Percentiles rank a stretch among this genome's conserved stretches.
Evolutionary conservation across 345 rosid species (phyloP).

Genomic region (Psidium guajava): DNA sequence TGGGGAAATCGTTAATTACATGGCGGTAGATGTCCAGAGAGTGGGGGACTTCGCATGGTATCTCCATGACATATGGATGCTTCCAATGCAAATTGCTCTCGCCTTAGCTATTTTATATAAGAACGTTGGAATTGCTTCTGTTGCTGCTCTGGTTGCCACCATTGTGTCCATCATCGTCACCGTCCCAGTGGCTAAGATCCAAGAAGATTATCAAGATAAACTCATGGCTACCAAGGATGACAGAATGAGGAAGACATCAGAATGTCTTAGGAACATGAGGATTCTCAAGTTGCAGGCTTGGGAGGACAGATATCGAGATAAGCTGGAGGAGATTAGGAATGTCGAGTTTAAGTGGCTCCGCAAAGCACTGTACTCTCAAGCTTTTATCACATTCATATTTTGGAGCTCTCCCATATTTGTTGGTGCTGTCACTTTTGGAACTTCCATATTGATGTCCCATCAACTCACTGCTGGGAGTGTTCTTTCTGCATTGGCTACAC

Average conservation of each 20-base stretch:
- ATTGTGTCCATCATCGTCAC: conserved; percentile 77
- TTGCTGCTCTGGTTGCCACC: conserved; percentile 89
- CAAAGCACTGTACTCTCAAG: conserved; percentile 94
- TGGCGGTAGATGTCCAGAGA: conserved; percentile 99
- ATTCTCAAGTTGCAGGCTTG: conserved; percentile 96
- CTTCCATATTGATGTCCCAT: conserved; percentile 75
- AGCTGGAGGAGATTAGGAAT: conserved; percentile 81
- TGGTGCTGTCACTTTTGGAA: conserved; percentile 84
- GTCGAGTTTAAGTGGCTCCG: conserved; percentile 92
- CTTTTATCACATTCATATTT: conserved; percentile 88
- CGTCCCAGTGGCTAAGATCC: conserved; percentile 76
- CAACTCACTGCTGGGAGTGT: conserved; percentile 97
- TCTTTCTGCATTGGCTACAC: conserved; percentile 97
- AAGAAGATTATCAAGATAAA: conserved; percentile 93
- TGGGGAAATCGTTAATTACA: conserved; percentile 92
- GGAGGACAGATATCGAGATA: conserved; percentile 84
- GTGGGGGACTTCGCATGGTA: conserved; percentile 98
- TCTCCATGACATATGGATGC: conserved; percentile 99
- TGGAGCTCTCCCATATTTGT: conserved; percentile 99
- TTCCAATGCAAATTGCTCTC: conserved; percentile 90
- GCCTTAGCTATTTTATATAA: conserved; percentile 91
- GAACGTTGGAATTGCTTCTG: conserved; percentile 91
- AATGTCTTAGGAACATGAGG: conserved; percentile 97
- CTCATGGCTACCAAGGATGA: conserved; percentile 97
- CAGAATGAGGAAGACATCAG: conserved; percentile 99